phyloP scores from a whole-genome alignment of 257 asterid species.

The Eucommia ulmoides region DNA sequence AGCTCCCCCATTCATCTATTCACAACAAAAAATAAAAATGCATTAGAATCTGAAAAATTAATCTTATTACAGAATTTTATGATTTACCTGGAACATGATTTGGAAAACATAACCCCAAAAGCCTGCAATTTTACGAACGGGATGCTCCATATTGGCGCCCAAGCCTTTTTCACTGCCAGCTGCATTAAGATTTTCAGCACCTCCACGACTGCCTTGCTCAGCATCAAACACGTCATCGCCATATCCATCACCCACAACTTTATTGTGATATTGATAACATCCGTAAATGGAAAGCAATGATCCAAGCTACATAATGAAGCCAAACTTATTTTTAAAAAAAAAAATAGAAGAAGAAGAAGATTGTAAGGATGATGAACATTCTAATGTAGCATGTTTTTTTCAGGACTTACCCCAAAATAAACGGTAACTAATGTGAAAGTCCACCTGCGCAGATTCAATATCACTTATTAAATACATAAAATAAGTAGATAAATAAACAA shows the following conservation, averaged over 20 bases:
- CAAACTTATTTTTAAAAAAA: not conserved
- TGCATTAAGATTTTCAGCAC: not conserved
- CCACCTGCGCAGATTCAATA: constrained; percentile 48
- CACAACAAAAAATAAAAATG: no score
- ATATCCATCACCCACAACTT: not conserved
- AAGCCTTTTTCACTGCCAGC: not conserved
- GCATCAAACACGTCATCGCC: not conserved
- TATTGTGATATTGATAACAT: not conserved
- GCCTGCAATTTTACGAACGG: not conserved
- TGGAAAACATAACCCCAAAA: not conserved
- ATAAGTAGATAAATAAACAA: not conserved
- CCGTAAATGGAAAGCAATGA: not conserved
- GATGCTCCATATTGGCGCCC: not conserved
- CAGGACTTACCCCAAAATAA: constrained; percentile 68
- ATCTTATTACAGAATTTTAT: no score
- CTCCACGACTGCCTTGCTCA: not conserved
- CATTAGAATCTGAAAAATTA: no score
- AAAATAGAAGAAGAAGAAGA: not conserved
- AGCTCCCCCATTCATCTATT: not conserved
- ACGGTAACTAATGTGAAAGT: constrained; percentile 66
- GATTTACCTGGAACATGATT: not conserved
- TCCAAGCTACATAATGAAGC: not conserved
- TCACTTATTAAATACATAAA: not conserved
- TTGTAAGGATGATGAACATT: not conserved
- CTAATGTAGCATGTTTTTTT: no score